Conservation (phyloP, 1,284 basidiomycete genomes). For the Chiua sp. region DNA sequence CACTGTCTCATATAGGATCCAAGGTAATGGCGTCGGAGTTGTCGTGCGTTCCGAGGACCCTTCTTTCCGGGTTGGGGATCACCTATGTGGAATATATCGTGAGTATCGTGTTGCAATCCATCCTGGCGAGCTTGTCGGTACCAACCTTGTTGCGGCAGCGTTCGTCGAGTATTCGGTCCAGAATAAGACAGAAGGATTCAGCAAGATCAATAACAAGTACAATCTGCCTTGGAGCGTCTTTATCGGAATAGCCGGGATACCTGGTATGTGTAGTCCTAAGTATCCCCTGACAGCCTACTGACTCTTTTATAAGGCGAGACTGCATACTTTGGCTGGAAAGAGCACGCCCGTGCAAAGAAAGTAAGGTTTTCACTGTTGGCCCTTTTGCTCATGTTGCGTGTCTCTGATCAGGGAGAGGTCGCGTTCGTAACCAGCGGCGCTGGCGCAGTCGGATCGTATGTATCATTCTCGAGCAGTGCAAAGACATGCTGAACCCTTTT, state of each 20-base stretch:
- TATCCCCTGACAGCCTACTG: background rate
- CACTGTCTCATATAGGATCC: slow-evolving; percentile 1
- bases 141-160: slow-evolving; percentile 8
- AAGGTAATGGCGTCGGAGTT: background rate
- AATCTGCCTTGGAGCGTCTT: no score
- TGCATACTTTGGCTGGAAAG: slow-evolving; percentile 17
- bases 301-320: slow-evolving; percentile 3
- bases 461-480: background rate
- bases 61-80: slow-evolving; percentile 7
- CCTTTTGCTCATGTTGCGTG: background rate
- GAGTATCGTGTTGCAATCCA: background rate
- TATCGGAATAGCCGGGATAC: slow-evolving; percentile 1
- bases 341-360: slow-evolving; percentile 15
- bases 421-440: slow-evolving; percentile 13
- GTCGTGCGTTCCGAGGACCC: slow-evolving; percentile 4
- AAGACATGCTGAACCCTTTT: background rate
- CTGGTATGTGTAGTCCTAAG: slow-evolving; percentile 2
- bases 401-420: slow-evolving; percentile 3
- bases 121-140: slow-evolving; percentile 4
- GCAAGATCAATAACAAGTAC: slow-evolving; percentile 15
- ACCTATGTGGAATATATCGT: background rate
- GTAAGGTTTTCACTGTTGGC: background rate
- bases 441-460: slow-evolving; percentile 13
- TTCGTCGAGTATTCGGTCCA: slow-evolving; percentile 18
- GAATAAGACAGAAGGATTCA: background rate